Base-by-base conservation (phyloP, 768 basidiomycete genomes). In the Coprinopsis cinerea region DNA sequence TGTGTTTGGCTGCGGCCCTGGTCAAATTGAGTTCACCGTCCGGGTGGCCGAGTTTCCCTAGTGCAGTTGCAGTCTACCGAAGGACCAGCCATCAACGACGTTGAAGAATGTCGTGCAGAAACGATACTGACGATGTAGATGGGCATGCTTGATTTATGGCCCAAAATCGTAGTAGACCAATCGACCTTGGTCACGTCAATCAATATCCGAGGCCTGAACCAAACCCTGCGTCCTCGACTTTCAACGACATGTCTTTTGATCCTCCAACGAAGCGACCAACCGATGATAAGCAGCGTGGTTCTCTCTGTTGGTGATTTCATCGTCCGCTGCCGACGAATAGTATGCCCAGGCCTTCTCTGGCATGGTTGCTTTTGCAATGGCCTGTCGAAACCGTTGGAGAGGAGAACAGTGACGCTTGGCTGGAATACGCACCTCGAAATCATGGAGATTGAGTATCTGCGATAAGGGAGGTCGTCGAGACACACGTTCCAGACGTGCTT, bases 21-120 rank as follows among this genome's bases (percentile, higher is more conserved):
- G 95, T 97, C 22, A 98, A 64, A 59, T 86, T 91, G 17, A 95
- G 74, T 68, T 98, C 95, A 7, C 95, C 95, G 52, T 96, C 91
- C 0, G 93, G 92, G 61, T 98, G 93, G 1, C 95, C 92, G 1
- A 99, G 82, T 69, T 95, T 97, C n/a, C 93, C 91, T 2, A 92
- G 76, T 2, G 88, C 91, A 3, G 92, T 92, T 0, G 91, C 91
- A n/a, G 83, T 66, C 72, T 73, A 56, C 11, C 45, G 35, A 11
- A 46, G 14, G 24, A 45, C 18, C 4, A 47, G 26, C 27, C n/a
- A n/a, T n/a, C n/a, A 20, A 14, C 32, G 17, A n/a, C 18, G 32
- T 18, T 25, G 36, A 4, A 13, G 23, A 24, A 6, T 2, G 24
- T 24, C 15, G 14, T 15, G 26, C 57, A 64, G 59, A 14, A 50